Percentiles rank a stretch among this genome's conserved stretches.
These are phyloP conservation scores for Alternaria hordeiaustralica DNA, from an alignment of 2,329 filamentous ascomycete genomes.

Conservation along the genomic window DNA sequence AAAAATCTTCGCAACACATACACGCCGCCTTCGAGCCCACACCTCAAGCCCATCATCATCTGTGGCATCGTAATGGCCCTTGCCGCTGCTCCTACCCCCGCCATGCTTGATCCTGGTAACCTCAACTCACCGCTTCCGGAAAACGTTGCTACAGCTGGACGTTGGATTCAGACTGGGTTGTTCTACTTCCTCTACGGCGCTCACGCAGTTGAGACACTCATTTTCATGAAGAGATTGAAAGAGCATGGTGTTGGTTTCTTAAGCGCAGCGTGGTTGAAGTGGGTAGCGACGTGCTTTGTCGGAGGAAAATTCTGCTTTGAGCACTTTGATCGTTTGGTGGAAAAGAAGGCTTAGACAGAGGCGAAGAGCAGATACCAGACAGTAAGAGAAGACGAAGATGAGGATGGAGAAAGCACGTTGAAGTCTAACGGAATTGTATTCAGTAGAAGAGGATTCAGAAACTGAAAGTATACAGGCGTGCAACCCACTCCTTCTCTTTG, in stretches of 20 bases:
- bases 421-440: not conserved
- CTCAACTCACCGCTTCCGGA: slow-evolving; percentile 9
- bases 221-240: slow-evolving; percentile 23
- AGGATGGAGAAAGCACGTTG: not conserved
- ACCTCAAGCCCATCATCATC: slow-evolving; percentile 29
- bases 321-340: slow-evolving; percentile 28
- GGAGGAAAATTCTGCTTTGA: slow-evolving; percentile 30
- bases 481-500: not conserved
- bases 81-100: slow-evolving; percentile 24
- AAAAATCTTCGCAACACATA: slow-evolving; percentile 30
- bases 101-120: slow-evolving; percentile 27
- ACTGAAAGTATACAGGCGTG: not conserved
- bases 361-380: not conserved
- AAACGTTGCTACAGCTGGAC: slow-evolving; percentile 17
- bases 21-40: slow-evolving; percentile 15
- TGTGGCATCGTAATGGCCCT: slow-evolving; percentile 35
- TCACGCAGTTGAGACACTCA: slow-evolving; percentile 28
- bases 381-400: not conserved
- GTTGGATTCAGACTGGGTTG: slow-evolving; percentile 28
- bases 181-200: slow-evolving; percentile 34
- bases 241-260: slow-evolving; percentile 22
- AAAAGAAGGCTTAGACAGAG: not conserved
- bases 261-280: slow-evolving; percentile 29
- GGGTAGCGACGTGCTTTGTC: slow-evolving; percentile 34
- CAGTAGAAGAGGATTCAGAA: not conserved